Percentiles rank a stretch among this genome's conserved stretches.
phyloP scores from a whole-genome alignment of 176 grass and related monocot genomes.

The Elymus sibiricus region DNA sequence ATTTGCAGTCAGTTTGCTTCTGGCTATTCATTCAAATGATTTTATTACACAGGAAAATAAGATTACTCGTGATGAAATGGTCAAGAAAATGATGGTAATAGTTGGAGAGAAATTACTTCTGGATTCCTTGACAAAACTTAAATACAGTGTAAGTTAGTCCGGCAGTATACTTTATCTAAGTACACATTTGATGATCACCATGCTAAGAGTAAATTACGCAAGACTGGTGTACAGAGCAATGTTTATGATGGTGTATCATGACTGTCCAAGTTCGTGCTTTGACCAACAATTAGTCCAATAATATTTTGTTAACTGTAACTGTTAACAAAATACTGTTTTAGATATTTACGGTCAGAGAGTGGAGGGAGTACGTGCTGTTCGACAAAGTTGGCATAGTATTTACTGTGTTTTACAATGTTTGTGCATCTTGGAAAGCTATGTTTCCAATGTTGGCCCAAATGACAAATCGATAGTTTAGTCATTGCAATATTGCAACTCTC shows the following conservation, averaged over 20 bases:
- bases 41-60: slow-evolving; percentile 36
- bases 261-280: neutral
- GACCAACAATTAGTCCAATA: neutral
- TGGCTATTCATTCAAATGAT: neutral
- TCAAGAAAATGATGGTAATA: slow-evolving; percentile 52
- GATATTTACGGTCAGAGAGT: neutral
- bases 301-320: neutral
- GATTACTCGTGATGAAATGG: slow-evolving; percentile 53
- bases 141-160: slow-evolving; percentile 37
- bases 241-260: neutral
- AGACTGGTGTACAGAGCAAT: neutral
- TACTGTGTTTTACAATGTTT: neutral
- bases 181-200: neutral
- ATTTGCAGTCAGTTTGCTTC: neutral
- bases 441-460: neutral
- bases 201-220: neutral
- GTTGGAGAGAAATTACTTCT: slow-evolving; percentile 47
- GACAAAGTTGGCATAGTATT: neutral
- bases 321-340: neutral
- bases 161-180: neutral
- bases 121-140: slow-evolving; percentile 32
- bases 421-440: neutral
- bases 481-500: neutral
- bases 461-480: neutral
- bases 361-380: neutral